Percentiles rank a stretch among this genome's conserved stretches.
These are phyloP conservation scores for Coemansia sp. DNA, from an alignment of 192 early-diverging fungal species.

Conservation along the genomic window DNA sequence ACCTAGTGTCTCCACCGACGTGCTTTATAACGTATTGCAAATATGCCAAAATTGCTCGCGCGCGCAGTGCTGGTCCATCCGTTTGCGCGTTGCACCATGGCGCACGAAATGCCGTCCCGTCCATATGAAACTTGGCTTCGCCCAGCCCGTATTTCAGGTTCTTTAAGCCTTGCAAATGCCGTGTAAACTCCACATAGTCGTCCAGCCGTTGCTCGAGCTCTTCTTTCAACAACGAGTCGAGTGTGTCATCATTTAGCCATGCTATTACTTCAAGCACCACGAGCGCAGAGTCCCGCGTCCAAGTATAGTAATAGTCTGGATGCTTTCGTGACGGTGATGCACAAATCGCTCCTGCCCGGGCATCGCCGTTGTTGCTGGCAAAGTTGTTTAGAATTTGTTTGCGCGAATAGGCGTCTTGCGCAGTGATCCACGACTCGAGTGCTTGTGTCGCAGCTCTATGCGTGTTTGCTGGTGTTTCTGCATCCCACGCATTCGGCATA, in stretches of 20 bases:
- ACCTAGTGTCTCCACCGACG: not conserved
- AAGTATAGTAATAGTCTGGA: slow-evolving; percentile 75
- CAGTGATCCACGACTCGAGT: slow-evolving; percentile 13
- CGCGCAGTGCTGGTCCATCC: slow-evolving; percentile 65
- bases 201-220: slow-evolving; percentile 7
- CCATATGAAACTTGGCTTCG: slow-evolving; percentile 66
- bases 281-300: slow-evolving; percentile 69
- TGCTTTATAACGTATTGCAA: not conserved
- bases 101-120: slow-evolving; percentile 52
- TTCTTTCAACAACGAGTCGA: not conserved
- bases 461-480: not conserved
- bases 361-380: slow-evolving; percentile 17
- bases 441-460: not conserved
- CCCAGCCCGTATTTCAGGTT: slow-evolving; percentile 44
- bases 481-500: no score
- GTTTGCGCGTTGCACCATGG: slow-evolving; percentile 68
- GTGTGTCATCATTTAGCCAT: slow-evolving; percentile 7
- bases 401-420: slow-evolving; percentile 8
- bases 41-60: slow-evolving; percentile 23
- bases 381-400: slow-evolving; percentile 33
- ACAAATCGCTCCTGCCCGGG: slow-evolving; percentile 43
- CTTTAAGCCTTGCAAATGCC: slow-evolving; percentile 17
- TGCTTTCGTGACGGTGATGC: slow-evolving; percentile 45
- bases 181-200: slow-evolving; percentile 32
- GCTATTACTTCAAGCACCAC: slow-evolving; percentile 55